phyloP scores from a whole-genome alignment of 208 protist genomes.

The Acanthamoeba royreba region DNA sequence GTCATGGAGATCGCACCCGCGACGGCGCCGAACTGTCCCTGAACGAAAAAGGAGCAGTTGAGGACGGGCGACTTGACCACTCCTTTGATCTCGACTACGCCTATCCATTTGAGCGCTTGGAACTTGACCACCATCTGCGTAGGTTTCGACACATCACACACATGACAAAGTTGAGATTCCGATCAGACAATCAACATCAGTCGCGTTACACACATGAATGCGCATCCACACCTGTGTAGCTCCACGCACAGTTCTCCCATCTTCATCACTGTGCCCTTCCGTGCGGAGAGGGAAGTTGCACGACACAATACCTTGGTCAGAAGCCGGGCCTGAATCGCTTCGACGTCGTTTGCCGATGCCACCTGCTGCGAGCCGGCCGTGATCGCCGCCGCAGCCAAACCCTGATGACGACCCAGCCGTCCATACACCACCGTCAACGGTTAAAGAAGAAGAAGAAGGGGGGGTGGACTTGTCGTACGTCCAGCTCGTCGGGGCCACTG shows the following conservation, averaged over 20 bases:
- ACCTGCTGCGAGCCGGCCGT: neutral
- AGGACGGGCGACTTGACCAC: neutral
- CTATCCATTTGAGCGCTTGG: neutral
- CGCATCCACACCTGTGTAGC: neutral
- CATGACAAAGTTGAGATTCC: no score
- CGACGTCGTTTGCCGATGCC: neutral
- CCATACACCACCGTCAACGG: no score
- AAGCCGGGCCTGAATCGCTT: neutral
- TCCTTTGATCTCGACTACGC: neutral
- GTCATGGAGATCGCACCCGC: neutral
- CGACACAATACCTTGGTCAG: neutral
- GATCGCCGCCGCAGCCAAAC: neutral
- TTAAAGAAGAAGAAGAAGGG: neutral
- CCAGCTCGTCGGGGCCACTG: neutral
- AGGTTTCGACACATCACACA: no score
- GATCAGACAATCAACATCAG: neutral
- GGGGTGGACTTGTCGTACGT: neutral
- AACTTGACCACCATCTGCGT: slow-evolving; percentile 11
- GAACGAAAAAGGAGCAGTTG: neutral
- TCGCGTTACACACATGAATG: no score
- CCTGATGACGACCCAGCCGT: no score
- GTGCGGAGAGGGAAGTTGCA: no score
- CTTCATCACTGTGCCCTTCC: no score
- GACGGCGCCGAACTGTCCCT: neutral
- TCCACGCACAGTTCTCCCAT: neutral